Evolutionary conservation across 164 flowering plant species (phyloP).

Genomic region (Tetrastigma voinierianum): DNA sequence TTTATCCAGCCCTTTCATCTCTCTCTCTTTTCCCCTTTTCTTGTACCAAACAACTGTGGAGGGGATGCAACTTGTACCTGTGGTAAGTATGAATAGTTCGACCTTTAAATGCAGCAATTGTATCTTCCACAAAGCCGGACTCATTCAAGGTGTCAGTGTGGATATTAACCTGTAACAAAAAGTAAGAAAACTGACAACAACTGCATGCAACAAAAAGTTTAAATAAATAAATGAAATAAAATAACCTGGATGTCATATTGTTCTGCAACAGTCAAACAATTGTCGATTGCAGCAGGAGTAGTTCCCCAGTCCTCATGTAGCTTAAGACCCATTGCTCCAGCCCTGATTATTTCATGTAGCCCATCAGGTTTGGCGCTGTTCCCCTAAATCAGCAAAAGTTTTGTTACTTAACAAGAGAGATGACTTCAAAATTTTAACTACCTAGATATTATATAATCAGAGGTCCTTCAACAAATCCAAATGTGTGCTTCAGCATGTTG

Average conservation of each 20-base stretch:
- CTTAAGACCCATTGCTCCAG: slow-evolving; percentile 82
- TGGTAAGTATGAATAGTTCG: slow-evolving; percentile 96
- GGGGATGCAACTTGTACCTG: slow-evolving; percentile 49
- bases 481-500: neutral
- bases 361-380: too few relatives aligned
- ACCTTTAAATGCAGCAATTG: slow-evolving; percentile 83
- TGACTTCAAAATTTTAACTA: neutral
- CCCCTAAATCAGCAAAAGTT: slow-evolving; percentile 31
- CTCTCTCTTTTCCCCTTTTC: too few relatives aligned
- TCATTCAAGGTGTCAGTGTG: slow-evolving; percentile 98
- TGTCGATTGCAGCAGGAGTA: slow-evolving; percentile 74
- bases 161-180: slow-evolving; percentile 73
- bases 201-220: neutral
- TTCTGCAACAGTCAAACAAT: slow-evolving; percentile 62
- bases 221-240: slow-evolving; percentile 5
- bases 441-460: neutral
- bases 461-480: neutral
- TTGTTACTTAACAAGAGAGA: slow-evolving; percentile 4
- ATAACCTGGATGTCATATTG: slow-evolving; percentile 64
- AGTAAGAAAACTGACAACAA: neutral
- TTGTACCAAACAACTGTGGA: neutral
- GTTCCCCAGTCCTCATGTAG: slow-evolving; percentile 87
- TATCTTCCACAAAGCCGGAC: slow-evolving; percentile 97
- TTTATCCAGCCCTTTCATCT: too few relatives aligned
- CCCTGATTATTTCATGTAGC: too few relatives aligned